Base-by-base conservation (phyloP, 225 moss, liverwort and hornwort species). In the Anthoceros angustus region DNA sequence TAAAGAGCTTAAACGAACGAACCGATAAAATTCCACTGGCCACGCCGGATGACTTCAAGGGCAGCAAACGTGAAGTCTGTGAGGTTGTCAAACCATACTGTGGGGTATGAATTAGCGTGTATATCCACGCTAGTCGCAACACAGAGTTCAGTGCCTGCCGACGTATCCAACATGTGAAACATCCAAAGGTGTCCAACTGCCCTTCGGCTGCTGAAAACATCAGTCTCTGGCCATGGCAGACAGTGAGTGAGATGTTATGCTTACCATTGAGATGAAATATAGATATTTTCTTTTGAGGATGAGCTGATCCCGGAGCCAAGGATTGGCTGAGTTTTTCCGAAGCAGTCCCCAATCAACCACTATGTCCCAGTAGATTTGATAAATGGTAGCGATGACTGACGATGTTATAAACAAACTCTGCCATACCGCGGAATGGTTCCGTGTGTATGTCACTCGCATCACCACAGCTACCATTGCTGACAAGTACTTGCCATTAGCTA, bases 261-360 rank as follows among this genome's bases (percentile, higher is more conserved):
- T 66, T 73, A 95, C 94, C 95, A 98, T 98, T 20, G 95, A 85
- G 55, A 91, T 4, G 62, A 91, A 98, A 67, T 98, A 98, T 12
- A 84, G 12, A 32, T 79, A 77, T 66, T 91, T 87, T 62, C 72
- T 86, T 66, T 72, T 83, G 38, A 88, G 75, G 61, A 91, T 80
- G 32, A 32, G 32, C 32, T 32, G 32, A 32, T 32, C 4, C 32
- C 4, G 79, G 48, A 98, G 82, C 95, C 95, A 98, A 12, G 77
- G 83, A 66, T 98, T 88, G 41, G 39, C 74, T 5, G 95, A 91
- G 5, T 81, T 46, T 39, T 42, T 77, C 62, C 80, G 80, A 48
- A 98, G 85, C 43, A 98, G 78, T 24, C 95, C 95, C 95, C 95
- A 98, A 63, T 98, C 95, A 6, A 87, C 62, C 18, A 87, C 88